These are phyloP conservation scores for Akanthomyces uredinophilus DNA, from an alignment of 2,329 filamentous ascomycete genomes.

Conservation along the genomic window DNA sequence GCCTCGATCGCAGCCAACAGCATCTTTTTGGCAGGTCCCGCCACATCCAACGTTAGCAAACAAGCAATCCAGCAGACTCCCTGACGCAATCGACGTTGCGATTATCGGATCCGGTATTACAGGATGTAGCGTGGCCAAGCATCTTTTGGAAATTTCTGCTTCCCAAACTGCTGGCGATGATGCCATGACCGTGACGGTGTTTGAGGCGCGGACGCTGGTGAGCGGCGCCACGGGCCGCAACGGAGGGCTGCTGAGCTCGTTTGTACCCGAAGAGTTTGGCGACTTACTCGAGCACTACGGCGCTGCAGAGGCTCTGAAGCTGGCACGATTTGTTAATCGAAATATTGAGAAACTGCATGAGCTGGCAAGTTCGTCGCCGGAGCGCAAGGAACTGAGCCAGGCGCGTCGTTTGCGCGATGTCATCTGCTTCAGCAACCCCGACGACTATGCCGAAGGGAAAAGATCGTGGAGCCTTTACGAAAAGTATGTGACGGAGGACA, in stretches of 20 bases:
- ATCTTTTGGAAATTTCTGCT: conserved; percentile 20
- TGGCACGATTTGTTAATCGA: conserved; percentile 37
- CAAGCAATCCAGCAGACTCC: conserved; percentile 21
- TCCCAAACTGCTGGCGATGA: background rate
- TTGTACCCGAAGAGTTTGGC: conserved; percentile 35
- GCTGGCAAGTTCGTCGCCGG: conserved; percentile 18
- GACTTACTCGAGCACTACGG: conserved; percentile 26
- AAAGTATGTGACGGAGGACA: conserved; percentile 19
- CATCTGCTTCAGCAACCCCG: conserved; percentile 16
- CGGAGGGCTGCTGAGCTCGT: conserved; percentile 24
- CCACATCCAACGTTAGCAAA: conserved; percentile 21
- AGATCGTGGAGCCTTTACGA: conserved; percentile 16
- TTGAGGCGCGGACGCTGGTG: conserved; percentile 25
- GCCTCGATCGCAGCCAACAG: conserved; percentile 22
- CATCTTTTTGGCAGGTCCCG: conserved; percentile 24
- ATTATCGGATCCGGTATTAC: conserved; percentile 30
- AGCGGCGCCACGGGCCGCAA: conserved; percentile 29
- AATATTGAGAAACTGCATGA: conserved; percentile 28
- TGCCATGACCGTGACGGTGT: conserved; percentile 18
- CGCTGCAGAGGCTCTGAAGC: conserved; percentile 31
- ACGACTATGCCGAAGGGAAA: conserved; percentile 18
- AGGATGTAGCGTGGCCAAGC: conserved; percentile 24
- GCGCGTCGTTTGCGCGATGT: conserved; percentile 15
- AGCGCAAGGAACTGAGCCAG: conserved; percentile 18
- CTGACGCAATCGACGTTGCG: conserved; percentile 20